A percentile compares a stretch with the other conserved stretches of the same genome.
phyloP scores from a whole-genome alignment of 257 asterid species.

The Ocimum tenuiflorum region DNA sequence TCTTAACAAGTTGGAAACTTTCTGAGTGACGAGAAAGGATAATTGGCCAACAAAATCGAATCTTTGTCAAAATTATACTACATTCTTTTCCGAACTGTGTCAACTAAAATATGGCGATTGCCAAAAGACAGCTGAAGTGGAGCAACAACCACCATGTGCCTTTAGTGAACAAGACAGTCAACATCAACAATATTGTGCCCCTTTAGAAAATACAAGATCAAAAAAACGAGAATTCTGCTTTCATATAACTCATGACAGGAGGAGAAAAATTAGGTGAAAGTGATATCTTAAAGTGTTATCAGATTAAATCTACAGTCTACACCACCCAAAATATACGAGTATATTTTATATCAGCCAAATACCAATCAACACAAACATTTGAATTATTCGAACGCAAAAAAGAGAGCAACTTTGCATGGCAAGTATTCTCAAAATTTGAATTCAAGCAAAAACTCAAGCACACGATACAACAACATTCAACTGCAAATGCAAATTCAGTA shows the following conservation, averaged over 20 bases:
- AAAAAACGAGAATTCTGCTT: neutral
- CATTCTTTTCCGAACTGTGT: neutral
- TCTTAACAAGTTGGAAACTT: neutral
- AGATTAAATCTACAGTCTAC: neutral
- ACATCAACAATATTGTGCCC: neutral
- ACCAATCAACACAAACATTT: neutral
- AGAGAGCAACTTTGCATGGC: neutral
- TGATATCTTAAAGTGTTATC: neutral
- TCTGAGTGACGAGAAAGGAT: conserved; percentile 10
- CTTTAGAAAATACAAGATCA: neutral
- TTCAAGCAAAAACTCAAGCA: too few relatives aligned
- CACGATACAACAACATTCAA: too few relatives aligned
- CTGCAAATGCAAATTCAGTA: too few relatives aligned
- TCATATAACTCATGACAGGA: neutral
- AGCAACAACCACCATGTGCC: neutral
- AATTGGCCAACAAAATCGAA: conserved; percentile 11
- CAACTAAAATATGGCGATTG: neutral
- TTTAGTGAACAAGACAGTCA: neutral
- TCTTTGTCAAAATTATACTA: neutral
- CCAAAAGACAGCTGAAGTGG: neutral
- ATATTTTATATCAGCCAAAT: neutral
- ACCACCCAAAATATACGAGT: neutral
- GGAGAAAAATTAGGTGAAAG: neutral
- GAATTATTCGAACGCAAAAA: neutral
- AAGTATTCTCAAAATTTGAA: neutral